Base-by-base conservation (phyloP, 352 stramenopile species). In the Pythium brachiatum region DNA sequence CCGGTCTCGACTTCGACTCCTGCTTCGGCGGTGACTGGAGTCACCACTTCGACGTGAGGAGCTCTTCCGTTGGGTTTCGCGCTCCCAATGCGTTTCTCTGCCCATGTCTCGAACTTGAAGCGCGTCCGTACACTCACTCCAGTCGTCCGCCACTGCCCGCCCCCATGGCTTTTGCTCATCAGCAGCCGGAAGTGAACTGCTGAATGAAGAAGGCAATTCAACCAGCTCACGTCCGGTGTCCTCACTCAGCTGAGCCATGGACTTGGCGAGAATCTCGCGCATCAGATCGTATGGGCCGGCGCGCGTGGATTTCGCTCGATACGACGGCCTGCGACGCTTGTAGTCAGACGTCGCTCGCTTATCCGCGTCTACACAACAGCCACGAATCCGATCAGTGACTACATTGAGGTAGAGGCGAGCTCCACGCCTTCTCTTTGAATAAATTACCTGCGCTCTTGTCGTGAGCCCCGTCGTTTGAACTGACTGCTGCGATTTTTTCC, bases 261-360 rank as follows among this genome's bases (percentile, higher is more conserved):
- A 78, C 43, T 80, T 86, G 5, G 73, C 66, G 11, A 92, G 78
- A 59, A 92, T 64, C 53, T 90, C 81, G 21, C 80, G 77, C n/a
- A 86, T 70, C 34, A 75, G 66, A 11, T 68, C 64, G 7, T 70
- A 69, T 2, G 69, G 70, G 34, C 72, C 81, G 50, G 82, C 34
- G 73, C 21, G 70, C 68, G 7, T 75, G 66, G 9, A 52, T 36
- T 86, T 87, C 6, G 68, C 65, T 9, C 73, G 73, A 60, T 89
- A 91, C 25, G 79, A 80, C 29, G 70, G 68, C 41, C 78, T 76
- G 11, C 78, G 79, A n/a, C 76, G 79, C 50, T 83, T 89, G 57
- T 79, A 85, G 54, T 77, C 66, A 13, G 50, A 48, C n/a, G 31
- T 52, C 12, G 15, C 8, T 52, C 21, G 3, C 7, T 8, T 31